Base-by-base conservation (phyloP, 1,139 yeast genomes). In the Eremothecium cymbalariae region DNA sequence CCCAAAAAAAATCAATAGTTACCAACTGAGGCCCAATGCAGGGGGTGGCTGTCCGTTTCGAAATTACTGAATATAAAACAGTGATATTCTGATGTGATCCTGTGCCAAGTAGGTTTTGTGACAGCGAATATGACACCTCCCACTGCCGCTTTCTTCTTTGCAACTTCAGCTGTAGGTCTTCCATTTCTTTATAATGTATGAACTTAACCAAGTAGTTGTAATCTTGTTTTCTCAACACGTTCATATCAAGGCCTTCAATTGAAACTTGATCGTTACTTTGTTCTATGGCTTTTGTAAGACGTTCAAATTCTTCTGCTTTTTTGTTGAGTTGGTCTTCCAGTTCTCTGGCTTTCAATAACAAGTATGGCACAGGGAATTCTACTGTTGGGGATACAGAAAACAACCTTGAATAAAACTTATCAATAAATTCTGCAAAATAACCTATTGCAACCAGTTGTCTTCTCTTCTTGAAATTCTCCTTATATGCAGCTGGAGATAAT, bases 21-120 rank as follows among this genome's bases (percentile, higher is more conserved):
- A 84, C 74, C 20, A 78, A 67, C 36, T 75, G 85, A 0, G 99
- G 98, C 0, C 97, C 97, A 33, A 77, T 67, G 52, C 98, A 93
- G 0, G 97, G 96, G 0, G 95, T 85, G 0, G 94, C 83, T 30
- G 85, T 82, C 45, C 77, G 82, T 9, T 77, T 74, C 4, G 94
- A 83, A 1, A 88, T 90, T 55, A 84, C 74, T 0, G 95, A 81
- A 52, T 80, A 85, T 24, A 90, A 63, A 11, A 86, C 72, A 11
- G 83, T 74, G 20, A 90, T 74, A 45, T 72, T 79, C 49, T 85
- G 94, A 51, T 88, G 95, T 36, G 68, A 67, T n/a, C 70, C 70
- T 0, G 85, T 82, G 32, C 75, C 78, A 37, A 77, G 59, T 59
- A 74, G 62, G 41, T 64, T 68, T 2, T 73, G 71, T 6, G 65